phyloP scores from a whole-genome alignment of 2,329 filamentous ascomycete genomes.

The Exophiala sideris region DNA sequence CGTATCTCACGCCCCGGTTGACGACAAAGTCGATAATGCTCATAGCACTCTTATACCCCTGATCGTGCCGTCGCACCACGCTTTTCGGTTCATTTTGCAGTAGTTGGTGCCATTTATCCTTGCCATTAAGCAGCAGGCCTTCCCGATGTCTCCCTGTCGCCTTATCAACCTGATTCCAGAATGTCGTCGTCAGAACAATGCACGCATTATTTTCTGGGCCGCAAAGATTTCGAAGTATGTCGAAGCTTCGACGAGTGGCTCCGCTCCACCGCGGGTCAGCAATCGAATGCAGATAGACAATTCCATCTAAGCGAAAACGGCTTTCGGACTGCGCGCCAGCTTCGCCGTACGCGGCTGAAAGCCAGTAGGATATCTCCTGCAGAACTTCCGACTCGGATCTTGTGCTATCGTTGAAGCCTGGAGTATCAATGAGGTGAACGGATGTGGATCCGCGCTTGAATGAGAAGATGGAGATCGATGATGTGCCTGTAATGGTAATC shows the following conservation, averaged over 20 bases:
- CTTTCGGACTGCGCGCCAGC: not conserved
- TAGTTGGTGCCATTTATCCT: too few species aligned
- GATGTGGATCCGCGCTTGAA: too few species aligned
- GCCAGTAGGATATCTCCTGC: not conserved
- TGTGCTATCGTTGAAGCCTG: conserved; percentile 19
- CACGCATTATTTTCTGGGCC: not conserved
- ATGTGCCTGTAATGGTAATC: not conserved
- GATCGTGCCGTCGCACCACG: too few species aligned
- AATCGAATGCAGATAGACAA: conserved; percentile 1
- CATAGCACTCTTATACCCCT: too few species aligned
- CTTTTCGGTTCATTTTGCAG: too few species aligned
- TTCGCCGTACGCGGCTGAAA: not conserved
- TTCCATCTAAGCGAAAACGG: not conserved
- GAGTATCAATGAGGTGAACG: conserved; percentile 18
- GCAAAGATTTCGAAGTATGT: not conserved
- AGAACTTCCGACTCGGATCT: conserved; percentile 13
- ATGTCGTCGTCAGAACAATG: not conserved
- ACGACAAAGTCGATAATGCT: too few species aligned
- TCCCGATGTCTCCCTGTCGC: too few species aligned
- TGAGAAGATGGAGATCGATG: not conserved
- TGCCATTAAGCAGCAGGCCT: too few species aligned
- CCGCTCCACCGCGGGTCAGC: not conserved
- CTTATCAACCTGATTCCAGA: not conserved
- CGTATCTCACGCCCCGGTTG: too few species aligned
- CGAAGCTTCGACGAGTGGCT: not conserved